These are phyloP conservation scores for Atkinsonella hypoxylon DNA, from an alignment of 2,329 filamentous ascomycete species.

Conservation along the genomic window DNA sequence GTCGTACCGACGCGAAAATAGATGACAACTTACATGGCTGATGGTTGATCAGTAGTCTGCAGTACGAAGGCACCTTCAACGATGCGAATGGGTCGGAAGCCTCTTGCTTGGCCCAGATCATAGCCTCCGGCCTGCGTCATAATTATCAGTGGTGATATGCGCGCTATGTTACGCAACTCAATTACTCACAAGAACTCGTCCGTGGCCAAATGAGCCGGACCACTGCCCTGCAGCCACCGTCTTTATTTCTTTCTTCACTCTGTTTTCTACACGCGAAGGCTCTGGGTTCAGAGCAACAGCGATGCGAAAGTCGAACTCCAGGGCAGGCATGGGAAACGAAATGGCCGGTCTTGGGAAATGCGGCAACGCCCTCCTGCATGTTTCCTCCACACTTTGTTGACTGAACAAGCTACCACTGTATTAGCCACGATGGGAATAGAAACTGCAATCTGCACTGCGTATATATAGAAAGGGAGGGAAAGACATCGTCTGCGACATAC, in stretches of 20 bases:
- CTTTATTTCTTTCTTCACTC: constrained; percentile 36
- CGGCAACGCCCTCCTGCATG: constrained; percentile 24
- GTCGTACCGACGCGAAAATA: background rate
- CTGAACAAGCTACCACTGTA: constrained; percentile 6
- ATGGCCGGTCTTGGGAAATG: constrained; percentile 31
- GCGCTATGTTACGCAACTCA: too few relatives aligned
- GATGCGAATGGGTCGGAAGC: constrained; percentile 28
- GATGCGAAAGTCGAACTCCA: constrained; percentile 39
- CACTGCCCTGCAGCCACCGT: constrained; percentile 34
- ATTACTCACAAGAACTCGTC: constrained; percentile 31
- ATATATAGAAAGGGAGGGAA: background rate
- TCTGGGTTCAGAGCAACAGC: constrained; percentile 32
- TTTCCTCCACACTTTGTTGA: constrained; percentile 23
- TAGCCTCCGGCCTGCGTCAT: constrained; percentile 30
- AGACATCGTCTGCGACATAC: background rate
- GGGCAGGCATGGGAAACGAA: constrained; percentile 31
- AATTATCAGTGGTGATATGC: too few relatives aligned
- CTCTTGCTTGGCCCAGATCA: constrained; percentile 28
- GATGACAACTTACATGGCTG: constrained; percentile 27
- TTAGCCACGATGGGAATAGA: too few relatives aligned
- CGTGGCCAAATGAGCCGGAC: constrained; percentile 37
- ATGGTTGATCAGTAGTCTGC: constrained; percentile 32
- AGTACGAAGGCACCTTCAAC: constrained; percentile 39
- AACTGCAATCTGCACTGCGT: too few relatives aligned
- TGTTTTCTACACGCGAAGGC: constrained; percentile 29